Evolutionary conservation across 2,329 filamentous ascomycete genomes (phyloP), one percentile per base, ranked within the genome.

Genomic region (Scopulariopsis brevicaulis): DNA sequence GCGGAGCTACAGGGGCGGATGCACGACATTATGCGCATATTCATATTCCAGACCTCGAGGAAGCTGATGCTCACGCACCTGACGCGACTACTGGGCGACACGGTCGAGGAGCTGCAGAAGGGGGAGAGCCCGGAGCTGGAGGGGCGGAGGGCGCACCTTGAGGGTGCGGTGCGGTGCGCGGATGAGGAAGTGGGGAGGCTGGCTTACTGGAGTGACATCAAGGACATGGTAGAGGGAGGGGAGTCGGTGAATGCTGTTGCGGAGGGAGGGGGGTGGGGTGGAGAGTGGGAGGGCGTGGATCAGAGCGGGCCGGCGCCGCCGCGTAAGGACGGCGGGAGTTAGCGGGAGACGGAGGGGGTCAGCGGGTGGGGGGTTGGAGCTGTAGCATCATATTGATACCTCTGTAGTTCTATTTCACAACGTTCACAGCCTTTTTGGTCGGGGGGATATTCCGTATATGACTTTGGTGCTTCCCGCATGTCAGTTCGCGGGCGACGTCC

Each of bases 11-110:
- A 87, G 60, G 79, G 87, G 58, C 78, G 85, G 68, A 93, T 96
- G 79, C 86, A 89, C 58, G 84, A 90, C 52, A 88, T 96, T 63
- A 92, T 96, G 90, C 78, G 83, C 0, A 77, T 88, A 59, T 89
- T 97, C 65, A 78, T 99, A 22, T 99, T 96, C 68, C 93, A 97
- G 69, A 85, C 86, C 20, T 96, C 92, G 2, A 82, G 92, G 25
- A 83, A 86, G 61, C 83, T 91, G 59, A 77, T 97, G 4, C 77
- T 96, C 18, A 77, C 82, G 20, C 81, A 84, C 55, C 74, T 99
- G 53, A 84, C 84, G 64, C 73, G 81, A n/a, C 76, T 82, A 25
- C 71, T 76, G 59, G 71, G 74, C 35, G 75, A 81, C 62, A 74
- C 77, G 18, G 60, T 59, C 3, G 57, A 65, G 28, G 62, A 65